A percentile compares a stretch with the other conserved stretches of the same genome.
These are phyloP conservation scores for Globisporangium nagaii DNA, from an alignment of 352 stramenopile species.

Conservation along the genomic window DNA sequence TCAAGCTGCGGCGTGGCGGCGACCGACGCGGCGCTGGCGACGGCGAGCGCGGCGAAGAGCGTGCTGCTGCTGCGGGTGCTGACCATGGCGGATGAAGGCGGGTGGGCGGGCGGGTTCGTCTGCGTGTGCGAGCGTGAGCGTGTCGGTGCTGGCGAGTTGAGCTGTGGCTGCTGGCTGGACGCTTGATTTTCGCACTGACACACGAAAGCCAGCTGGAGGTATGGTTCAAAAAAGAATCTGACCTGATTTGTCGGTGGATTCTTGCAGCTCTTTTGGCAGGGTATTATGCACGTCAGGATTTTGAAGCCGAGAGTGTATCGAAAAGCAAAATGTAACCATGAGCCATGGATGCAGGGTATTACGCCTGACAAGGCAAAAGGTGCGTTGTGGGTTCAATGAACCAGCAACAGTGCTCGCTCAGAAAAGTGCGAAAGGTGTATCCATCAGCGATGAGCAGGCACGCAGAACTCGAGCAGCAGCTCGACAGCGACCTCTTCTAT, in stretches of 20 bases:
- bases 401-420: not conserved
- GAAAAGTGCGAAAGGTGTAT: not conserved
- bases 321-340: not conserved
- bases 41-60: slow-evolving; percentile 14
- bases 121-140: not conserved
- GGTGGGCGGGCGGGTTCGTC: not conserved
- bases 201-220: too few species aligned
- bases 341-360: not conserved
- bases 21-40: slow-evolving; percentile 6
- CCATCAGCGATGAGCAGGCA: too few species aligned
- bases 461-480: too few species aligned
- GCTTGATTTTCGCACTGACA: too few species aligned
- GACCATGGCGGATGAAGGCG: not conserved
- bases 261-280: not conserved
- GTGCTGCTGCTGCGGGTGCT: slow-evolving; percentile 7
- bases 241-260: not conserved
- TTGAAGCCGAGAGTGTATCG: not conserved
- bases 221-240: too few species aligned
- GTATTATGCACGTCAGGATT: not conserved
- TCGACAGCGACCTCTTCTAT: too few species aligned
- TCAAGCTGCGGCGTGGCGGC: slow-evolving; percentile 11
- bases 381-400: not conserved
- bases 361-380: not conserved
- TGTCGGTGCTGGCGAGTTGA: not conserved
- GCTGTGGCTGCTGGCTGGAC: too few species aligned